Conservation (phyloP, 257 asterid species). For the Gardenia jasminoides region DNA sequence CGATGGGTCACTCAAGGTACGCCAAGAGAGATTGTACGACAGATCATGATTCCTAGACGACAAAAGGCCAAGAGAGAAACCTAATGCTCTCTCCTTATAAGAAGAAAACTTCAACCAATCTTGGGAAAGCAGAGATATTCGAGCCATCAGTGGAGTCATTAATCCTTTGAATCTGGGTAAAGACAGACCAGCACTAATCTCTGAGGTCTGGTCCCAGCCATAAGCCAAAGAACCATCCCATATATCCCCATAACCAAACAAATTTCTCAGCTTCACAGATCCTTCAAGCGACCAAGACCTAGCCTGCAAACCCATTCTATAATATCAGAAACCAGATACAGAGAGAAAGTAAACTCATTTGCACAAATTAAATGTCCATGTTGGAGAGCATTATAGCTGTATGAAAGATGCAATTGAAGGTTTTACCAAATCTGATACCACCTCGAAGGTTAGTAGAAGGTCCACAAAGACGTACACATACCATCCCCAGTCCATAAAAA, state of each 20-base stretch:
- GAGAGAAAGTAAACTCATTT: background rate
- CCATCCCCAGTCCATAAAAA: background rate
- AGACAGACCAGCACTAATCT: slow-evolving; percentile 72
- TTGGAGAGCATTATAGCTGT: background rate
- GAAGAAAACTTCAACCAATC: slow-evolving; percentile 97
- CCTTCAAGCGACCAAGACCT: slow-evolving; percentile 83
- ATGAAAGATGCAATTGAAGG: background rate
- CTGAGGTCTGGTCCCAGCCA: slow-evolving; percentile 80
- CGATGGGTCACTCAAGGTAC: slow-evolving; percentile 78
- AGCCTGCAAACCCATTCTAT: slow-evolving; percentile 53
- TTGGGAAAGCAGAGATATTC: slow-evolving; percentile 73
- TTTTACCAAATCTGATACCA: slow-evolving; percentile 7
- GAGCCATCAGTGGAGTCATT: slow-evolving; percentile 65
- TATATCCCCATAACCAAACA: slow-evolving; percentile 89
- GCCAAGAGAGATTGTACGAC: slow-evolving; percentile 84
- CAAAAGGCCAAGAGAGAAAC: slow-evolving; percentile 69
- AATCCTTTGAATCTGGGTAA: slow-evolving; percentile 72
- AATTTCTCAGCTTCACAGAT: slow-evolving; percentile 66
- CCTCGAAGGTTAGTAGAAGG: background rate
- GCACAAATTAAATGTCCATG: background rate
- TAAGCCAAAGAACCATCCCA: slow-evolving; percentile 91
- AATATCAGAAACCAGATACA: slow-evolving; percentile 29
- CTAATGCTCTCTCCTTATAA: slow-evolving; percentile 73
- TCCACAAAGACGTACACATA: background rate
- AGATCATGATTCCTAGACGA: slow-evolving; percentile 71